Evolutionary conservation across 129 eudicot species (phyloP), one percentile per base, ranked within the genome.

Genomic region (Saussurea involucrata): DNA sequence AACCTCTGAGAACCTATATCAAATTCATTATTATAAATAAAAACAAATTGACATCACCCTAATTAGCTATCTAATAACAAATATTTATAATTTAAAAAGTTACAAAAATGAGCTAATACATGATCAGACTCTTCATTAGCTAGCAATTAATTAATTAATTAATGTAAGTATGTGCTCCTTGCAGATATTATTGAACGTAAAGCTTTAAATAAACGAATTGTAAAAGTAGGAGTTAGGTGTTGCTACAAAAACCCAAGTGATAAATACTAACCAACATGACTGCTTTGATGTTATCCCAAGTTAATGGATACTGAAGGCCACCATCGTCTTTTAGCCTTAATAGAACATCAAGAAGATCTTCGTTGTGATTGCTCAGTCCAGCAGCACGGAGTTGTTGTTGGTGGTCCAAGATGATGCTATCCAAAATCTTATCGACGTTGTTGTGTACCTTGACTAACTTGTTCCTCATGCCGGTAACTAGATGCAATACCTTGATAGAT

Each of bases 261-360:
- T 9, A 44, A 12, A 12, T 44, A 77, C 81, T 67, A 25, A 77
- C 74, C 66, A 66, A 0, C 49, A 77, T 22, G 10, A 77, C 66
- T 17, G 74, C 74, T 32, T 67, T 77, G 66, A 77, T 33, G 44
- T 77, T 66, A 20, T 77, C 64, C 12, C n/a, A 12, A 15, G 81
- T 66, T n/a, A 77, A 44, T 2, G 74, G 64, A 28, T 67, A 67
- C 29, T 67, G 31, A 24, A 46, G 65, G 28, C 25, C 67, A 66
- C 66, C 74, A 4, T 40, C 25, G 1, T 49, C 58, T 18, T n/a
- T n/a, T n/a, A n/a, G n/a, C n/a, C n/a, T n/a, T n/a, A n/a, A n/a
- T n/a, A n/a, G n/a, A n/a, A n/a, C 74, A 77, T 77, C 81, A 21
- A 66, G 33, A 53, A 73, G 77, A 57, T 73, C 66, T 73, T 73